Evolutionary conservation across 2,329 filamentous ascomycete species (phyloP).

Genomic region (Albifimbria verrucaria): DNA sequence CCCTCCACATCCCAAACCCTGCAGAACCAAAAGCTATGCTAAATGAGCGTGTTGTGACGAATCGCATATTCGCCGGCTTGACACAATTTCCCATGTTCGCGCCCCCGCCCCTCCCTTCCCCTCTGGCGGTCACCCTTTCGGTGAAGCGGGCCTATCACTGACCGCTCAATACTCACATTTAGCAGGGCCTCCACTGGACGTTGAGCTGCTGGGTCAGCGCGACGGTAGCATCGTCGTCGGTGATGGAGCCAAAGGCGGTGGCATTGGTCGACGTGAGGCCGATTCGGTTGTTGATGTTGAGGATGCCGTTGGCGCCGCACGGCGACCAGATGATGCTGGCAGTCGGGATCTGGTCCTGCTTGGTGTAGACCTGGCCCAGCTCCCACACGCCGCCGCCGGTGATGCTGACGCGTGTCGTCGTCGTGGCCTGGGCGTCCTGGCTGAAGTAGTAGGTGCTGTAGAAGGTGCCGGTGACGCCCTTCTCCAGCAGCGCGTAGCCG

Average conservation of each 20-base stretch:
- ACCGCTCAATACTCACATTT: neutral
- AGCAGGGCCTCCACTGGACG: slow-evolving; percentile 2
- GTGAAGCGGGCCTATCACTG: too few species aligned
- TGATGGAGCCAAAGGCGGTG: slow-evolving; percentile 1
- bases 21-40: neutral
- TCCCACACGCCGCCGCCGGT: slow-evolving; percentile 1
- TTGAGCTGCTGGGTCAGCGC: slow-evolving; percentile 4
- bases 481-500: slow-evolving; percentile 2
- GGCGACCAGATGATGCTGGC: slow-evolving; percentile 2
- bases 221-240: slow-evolving; percentile 3
- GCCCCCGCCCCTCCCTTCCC: neutral
- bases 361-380: slow-evolving; percentile 2
- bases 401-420: neutral
- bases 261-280: slow-evolving; percentile 1
- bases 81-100: neutral
- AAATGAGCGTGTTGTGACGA: neutral
- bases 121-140: too few species aligned
- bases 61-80: too few species aligned
- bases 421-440: neutral
- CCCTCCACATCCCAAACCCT: too few species aligned
- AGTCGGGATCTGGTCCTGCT: slow-evolving; percentile 3
- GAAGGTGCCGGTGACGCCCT: slow-evolving; percentile 1
- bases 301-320: slow-evolving; percentile 1
- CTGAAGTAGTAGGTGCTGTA: slow-evolving; percentile 5
- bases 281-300: slow-evolving; percentile 4